phyloP scores from a whole-genome alignment of 1,139 yeast genomes.

The Hemisphaericaspora xylanilytica region DNA sequence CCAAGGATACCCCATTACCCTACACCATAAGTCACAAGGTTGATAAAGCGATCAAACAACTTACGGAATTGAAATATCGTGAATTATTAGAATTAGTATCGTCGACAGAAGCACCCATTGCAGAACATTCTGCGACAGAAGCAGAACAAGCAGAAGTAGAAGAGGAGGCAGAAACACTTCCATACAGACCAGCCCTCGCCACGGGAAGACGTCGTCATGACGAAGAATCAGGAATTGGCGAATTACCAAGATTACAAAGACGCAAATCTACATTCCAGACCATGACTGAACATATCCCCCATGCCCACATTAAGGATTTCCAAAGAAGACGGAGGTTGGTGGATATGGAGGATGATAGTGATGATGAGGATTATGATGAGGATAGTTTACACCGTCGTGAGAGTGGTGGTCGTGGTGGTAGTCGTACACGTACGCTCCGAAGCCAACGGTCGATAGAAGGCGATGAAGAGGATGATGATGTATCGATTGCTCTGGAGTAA shows the following conservation, averaged over 20 bases:
- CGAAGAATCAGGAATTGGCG: conserved; percentile 11
- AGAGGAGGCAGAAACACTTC: background rate
- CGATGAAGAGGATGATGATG: background rate
- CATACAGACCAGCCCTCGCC: conserved; percentile 8
- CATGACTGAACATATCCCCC: conserved; percentile 61
- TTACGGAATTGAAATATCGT: conserved; percentile 36
- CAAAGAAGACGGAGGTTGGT: conserved; percentile 55
- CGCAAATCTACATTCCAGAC: conserved; percentile 38
- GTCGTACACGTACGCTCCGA: no score
- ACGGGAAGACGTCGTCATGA: conserved; percentile 12
- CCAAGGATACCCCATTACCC: conserved; percentile 83
- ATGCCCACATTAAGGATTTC: conserved; percentile 88
- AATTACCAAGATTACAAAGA: conserved; percentile 17
- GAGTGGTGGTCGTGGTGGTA: background rate
- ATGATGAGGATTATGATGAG: conserved; percentile 21
- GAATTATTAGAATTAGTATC: background rate
- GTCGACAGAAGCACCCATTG: background rate
- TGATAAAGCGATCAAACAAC: conserved; percentile 39
- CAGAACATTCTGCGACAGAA: background rate
- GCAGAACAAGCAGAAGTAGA: conserved; percentile 1
- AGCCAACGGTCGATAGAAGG: no score
- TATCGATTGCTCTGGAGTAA: background rate
- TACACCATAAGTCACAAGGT: conserved; percentile 49
- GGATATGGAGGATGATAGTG: conserved; percentile 39
- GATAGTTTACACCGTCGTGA: background rate